Base-by-base conservation (phyloP, 768 basidiomycete species). In the Termitomyces sp. region DNA sequence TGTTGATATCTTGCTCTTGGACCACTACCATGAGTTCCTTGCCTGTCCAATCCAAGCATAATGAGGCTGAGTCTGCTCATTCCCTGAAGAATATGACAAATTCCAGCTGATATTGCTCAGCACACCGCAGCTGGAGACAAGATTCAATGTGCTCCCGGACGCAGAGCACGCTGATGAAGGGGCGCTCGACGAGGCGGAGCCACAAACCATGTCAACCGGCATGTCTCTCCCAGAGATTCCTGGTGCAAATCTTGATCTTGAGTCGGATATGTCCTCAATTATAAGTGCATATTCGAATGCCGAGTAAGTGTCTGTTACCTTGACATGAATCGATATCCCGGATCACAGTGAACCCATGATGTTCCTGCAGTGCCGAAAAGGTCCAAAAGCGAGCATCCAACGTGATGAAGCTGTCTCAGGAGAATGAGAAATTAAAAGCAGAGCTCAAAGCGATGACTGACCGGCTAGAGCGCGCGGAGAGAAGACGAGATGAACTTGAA, bases 361-460 rank as follows among this genome's bases (percentile, higher is more conserved):
- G 26, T 24, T 58, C 59, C 53, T 63, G 54, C 66, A 80, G 79
- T 62, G 64, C 72, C 45, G 74, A 72, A 53, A 79, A 78, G 68
- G 71, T 80, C 28, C 74, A 87, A 66, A 90, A 90, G 70, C 83
- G 89, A 58, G 84, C 82, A 41, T 87, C 85, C 62, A 90, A 87
- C 68, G 86, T 91, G 56, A 67, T 88, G 65, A 88, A 86, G 64
- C 75, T 92, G 35, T 77, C 85, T 21, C 77, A 87, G 71, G 89
- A 92, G 75, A 87, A 90, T 67, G 85, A 88, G 68, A 87, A 84
- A 68, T 73, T 92, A 57, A 84, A 86, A 69, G 84, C 79, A 48
- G 83, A 90, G 70, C 77, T 92, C 64, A 82, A 77, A 64, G 86
- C 82, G 48, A 86, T 91, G 84, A 77, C 80, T 19, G 87, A 86